Conservation (phyloP, 208 protist genomes). For the Strigomonas galati region DNA sequence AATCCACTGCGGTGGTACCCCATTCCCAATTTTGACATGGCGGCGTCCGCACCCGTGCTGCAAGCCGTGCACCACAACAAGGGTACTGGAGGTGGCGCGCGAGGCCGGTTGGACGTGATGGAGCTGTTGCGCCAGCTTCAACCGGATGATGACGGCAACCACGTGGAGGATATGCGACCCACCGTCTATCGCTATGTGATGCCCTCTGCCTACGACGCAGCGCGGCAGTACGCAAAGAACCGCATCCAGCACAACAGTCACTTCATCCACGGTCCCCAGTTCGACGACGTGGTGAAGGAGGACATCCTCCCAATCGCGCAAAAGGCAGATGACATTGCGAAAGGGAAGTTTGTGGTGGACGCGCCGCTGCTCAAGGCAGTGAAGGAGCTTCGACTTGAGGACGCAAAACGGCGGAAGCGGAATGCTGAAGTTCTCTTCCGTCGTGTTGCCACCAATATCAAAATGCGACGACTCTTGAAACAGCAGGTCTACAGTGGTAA, state of each 20-base stretch:
- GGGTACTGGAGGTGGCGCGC: background rate
- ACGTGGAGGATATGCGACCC: constrained; percentile 3
- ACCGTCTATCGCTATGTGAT: constrained; percentile 10
- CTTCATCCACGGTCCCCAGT: constrained; percentile 25
- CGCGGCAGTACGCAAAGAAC: background rate
- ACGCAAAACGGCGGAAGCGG: constrained; percentile 22
- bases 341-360: constrained; percentile 20
- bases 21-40: too few relatives aligned
- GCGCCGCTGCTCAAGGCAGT: constrained; percentile 32
- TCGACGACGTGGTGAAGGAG: constrained; percentile 34
- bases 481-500: constrained; percentile 32
- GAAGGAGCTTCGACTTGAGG: constrained; percentile 38
- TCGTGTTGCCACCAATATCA: constrained; percentile 51
- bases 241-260: background rate
- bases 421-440: constrained; percentile 33
- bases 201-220: background rate
- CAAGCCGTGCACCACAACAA: background rate
- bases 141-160: background rate
- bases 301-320: constrained; percentile 42
- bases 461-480: constrained; percentile 34
- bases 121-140: constrained; percentile 1
- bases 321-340: constrained; percentile 20
- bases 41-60: too few relatives aligned
- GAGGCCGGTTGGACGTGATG: constrained; percentile 9
- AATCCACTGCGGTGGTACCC: too few relatives aligned